A percentile compares a stretch with the other conserved stretches of the same genome.
These are phyloP conservation scores for Cercospora canescens DNA, from an alignment of 2,329 filamentous ascomycete species.

Conservation along the genomic window DNA sequence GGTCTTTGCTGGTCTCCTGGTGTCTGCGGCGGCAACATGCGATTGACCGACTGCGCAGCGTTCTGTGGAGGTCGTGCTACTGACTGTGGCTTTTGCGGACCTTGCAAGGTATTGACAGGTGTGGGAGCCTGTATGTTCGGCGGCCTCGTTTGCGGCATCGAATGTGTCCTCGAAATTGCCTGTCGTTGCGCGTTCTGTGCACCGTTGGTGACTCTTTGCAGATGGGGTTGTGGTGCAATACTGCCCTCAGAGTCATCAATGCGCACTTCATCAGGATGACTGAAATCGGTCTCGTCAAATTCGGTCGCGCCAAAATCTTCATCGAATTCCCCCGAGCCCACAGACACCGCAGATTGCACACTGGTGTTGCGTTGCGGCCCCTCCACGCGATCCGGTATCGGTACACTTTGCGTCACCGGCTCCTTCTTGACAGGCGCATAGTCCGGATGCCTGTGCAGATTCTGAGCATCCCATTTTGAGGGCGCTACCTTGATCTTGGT, in stretches of 20 bases:
- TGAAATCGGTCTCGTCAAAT: constrained; percentile 58
- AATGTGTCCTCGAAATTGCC: constrained; percentile 31
- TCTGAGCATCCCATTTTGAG: constrained; percentile 74
- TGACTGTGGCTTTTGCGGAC: constrained; percentile 27
- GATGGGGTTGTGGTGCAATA: constrained; percentile 23
- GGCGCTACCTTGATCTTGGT: constrained; percentile 81
- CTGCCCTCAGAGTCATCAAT: constrained; percentile 44
- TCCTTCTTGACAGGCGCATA: constrained; percentile 65
- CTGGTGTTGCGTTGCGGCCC: constrained; percentile 30
- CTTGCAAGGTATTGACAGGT: constrained; percentile 25
- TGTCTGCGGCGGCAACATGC: constrained; percentile 32
- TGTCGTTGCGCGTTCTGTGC: constrained; percentile 27
- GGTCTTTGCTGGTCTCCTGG: constrained; percentile 32
- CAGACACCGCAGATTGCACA: constrained; percentile 33
- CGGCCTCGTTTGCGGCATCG: constrained; percentile 34
- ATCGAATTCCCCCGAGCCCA: constrained; percentile 47
- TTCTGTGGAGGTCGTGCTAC: constrained; percentile 24
- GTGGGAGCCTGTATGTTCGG: constrained; percentile 30
- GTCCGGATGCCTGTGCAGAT: constrained; percentile 78
- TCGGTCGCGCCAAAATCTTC: constrained; percentile 58
- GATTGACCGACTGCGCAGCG: constrained; percentile 23
- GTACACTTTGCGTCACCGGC: constrained; percentile 21
- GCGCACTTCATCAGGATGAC: constrained; percentile 74
- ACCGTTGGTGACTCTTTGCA: constrained; percentile 17
- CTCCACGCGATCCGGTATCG: constrained; percentile 14